Evolutionary conservation across 176 grass and related monocot species (phyloP).

Genomic region (Musa itinerans): DNA sequence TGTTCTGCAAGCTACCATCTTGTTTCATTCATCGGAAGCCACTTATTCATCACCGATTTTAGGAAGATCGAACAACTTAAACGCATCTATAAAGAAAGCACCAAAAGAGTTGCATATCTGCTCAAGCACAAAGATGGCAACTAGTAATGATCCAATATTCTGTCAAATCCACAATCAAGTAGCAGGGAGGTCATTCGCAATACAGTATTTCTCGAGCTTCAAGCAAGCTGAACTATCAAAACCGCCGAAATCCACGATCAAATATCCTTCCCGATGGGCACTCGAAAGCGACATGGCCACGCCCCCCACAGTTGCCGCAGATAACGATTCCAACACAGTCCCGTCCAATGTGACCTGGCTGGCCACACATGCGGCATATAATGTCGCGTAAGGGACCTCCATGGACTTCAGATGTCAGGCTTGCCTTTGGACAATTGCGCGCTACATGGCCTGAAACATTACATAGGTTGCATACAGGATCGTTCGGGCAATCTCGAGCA

Average conservation of each 20-base stretch:
- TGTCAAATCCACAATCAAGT: slow-evolving; percentile 2
- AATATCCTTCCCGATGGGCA: slow-evolving; percentile 70
- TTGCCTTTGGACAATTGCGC: slow-evolving; percentile 57
- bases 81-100: background rate
- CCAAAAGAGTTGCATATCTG: slow-evolving; percentile 4
- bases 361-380: slow-evolving; percentile 54
- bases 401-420: slow-evolving; percentile 51
- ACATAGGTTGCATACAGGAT: slow-evolving; percentile 75
- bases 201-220: no score
- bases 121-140: no score
- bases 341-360: slow-evolving; percentile 61
- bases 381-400: slow-evolving; percentile 40
- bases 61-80: background rate
- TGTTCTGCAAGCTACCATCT: no score
- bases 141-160: no score
- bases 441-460: slow-evolving; percentile 83
- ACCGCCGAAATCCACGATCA: slow-evolving; percentile 46
- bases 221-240: slow-evolving; percentile 15
- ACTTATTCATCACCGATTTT: no score
- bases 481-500: slow-evolving; percentile 76
- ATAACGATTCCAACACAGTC: slow-evolving; percentile 42
- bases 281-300: slow-evolving; percentile 71
- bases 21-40: no score
- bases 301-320: slow-evolving; percentile 81
- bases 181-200: background rate